Base-by-base conservation (phyloP, 306 rosid genomes). In the Ormosia semicastrata region DNA sequence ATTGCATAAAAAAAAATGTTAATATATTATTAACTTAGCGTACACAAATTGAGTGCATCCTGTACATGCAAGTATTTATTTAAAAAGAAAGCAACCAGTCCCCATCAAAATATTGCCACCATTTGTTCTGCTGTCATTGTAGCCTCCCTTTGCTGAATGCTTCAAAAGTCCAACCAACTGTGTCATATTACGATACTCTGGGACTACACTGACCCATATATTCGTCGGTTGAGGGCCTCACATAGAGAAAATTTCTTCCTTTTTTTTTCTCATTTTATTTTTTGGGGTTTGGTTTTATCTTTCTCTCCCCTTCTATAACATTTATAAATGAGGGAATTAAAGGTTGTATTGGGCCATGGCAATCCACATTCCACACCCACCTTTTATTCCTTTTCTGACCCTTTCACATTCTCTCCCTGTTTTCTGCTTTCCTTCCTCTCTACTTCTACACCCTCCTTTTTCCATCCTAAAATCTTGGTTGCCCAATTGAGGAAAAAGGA, bases 301-400 rank as follows among this genome's bases (percentile, higher is more conserved):
- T 47, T 4, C 10, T 33, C 53, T 47, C 40, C 36, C 2, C 47
- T 64, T 80, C 56, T 13, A 24, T 24, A 24, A 24, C 24, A 24
- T 24, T 68, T 50, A 59, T 82, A 8, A 54, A 18, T 53, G 71
- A 82, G 66, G 57, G 57, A 75, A 79, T 71, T 83, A 87, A 85
- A 83, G 90, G 85, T 82, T 91, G 85, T 81, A 66, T 43, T 90
- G 98, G 97, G 93, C 91, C 95, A 86, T 83, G 92, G 88, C 91
- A 83, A 85, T 91, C 90, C 91, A 81, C 85, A 87, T 87, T 86
- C 82, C 83, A 78, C 92, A 87, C 90, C 98, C 80, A 93, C 94
- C 91, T 87, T 84, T 91, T 90, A 85, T 87, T 84, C 87, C 73
- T 80, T 78, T 70, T 60, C 78, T 87, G 81, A 76, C 75, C 33